Evolutionary conservation across 163 green algal species (phyloP).

Genomic region (Chloromonas sp.): DNA sequence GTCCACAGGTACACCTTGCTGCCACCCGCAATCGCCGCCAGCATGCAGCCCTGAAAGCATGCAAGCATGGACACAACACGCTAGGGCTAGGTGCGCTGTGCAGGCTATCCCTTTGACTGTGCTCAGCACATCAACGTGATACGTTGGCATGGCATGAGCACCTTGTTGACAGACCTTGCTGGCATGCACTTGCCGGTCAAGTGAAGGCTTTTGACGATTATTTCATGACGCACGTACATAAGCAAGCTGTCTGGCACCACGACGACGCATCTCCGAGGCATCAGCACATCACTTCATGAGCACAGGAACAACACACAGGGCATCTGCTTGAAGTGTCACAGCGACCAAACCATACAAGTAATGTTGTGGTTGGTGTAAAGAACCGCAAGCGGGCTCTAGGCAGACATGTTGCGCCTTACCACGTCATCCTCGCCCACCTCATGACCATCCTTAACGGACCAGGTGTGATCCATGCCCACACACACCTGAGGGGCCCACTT

Average conservation of each 20-base stretch:
- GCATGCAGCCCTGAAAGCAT: conserved; percentile 19
- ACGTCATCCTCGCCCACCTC: not conserved
- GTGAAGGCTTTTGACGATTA: too few species aligned
- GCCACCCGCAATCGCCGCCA: conserved; percentile 45
- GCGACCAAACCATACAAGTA: not conserved
- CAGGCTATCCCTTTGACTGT: too few species aligned
- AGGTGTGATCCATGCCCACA: not conserved
- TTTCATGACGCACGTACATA: too few species aligned
- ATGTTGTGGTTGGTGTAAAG: not conserved
- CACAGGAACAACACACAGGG: too few species aligned
- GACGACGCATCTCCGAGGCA: too few species aligned
- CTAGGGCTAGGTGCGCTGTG: not conserved
- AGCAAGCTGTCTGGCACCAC: too few species aligned
- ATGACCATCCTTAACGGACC: not conserved
- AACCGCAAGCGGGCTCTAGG: not conserved
- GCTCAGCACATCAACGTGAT: too few species aligned
- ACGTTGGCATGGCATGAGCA: too few species aligned
- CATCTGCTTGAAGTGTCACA: too few species aligned
- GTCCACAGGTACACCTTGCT: conserved; percentile 77
- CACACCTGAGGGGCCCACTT: conserved; percentile 34
- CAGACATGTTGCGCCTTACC: not conserved
- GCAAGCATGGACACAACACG: not conserved
- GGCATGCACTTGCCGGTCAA: too few species aligned
- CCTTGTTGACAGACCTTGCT: too few species aligned
- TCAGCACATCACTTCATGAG: too few species aligned